Evolutionary conservation across 176 grass and related monocot species (phyloP), one percentile per base, ranked within the genome.

Genomic region (Elymus sibiricus): DNA sequence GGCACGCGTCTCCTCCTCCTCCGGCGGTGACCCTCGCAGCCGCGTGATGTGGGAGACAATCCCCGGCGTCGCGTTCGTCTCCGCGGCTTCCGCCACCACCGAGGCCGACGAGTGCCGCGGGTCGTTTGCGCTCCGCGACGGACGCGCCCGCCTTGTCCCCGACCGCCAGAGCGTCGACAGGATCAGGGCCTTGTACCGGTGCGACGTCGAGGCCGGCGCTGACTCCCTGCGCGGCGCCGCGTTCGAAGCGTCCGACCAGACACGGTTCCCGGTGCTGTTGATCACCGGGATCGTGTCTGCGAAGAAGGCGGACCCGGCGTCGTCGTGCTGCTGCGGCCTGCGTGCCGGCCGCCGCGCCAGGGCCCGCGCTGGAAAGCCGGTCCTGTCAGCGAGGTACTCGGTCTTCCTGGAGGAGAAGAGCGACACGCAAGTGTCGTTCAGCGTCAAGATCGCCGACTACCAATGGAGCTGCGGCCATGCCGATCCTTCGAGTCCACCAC

Each of bases 51-150:
- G 95, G 95, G 90, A 85, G 40, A 95, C 85, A 13, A 49, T 95
- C 9, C 93, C 93, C 9, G 91, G 95, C 19, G 81, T 92, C 71
- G 91, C 95, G 29, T 98, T 98, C 89, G 68, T 98, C 63, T 95
- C 93, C 13, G 93, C 83, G 7, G 95, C 85, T 3, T 82, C 87
- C 24, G 93, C 80, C 4, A 62, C 49, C 58, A 93, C 91, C 44
- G 79, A 88, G 66, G 91, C 86, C 12, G 91, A 88, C 56, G 95
- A 98, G 84, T 93, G 93, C 74, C 86, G 95, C 35, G 95, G 93
- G 13, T 98, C 95, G 12, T 95, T 98, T 74, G 87, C 83, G n/a
- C 83, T 98, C 78, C 79, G 85, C 11, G 95, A 98, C 68, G 76
- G 87, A 75, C 29, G 80, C 24, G 95, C 63, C 15, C 76, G 35